Evolutionary conservation across 305 asterid genomes (phyloP), one percentile per base, ranked within the genome.

Genomic region (Fraxinus greggii): DNA sequence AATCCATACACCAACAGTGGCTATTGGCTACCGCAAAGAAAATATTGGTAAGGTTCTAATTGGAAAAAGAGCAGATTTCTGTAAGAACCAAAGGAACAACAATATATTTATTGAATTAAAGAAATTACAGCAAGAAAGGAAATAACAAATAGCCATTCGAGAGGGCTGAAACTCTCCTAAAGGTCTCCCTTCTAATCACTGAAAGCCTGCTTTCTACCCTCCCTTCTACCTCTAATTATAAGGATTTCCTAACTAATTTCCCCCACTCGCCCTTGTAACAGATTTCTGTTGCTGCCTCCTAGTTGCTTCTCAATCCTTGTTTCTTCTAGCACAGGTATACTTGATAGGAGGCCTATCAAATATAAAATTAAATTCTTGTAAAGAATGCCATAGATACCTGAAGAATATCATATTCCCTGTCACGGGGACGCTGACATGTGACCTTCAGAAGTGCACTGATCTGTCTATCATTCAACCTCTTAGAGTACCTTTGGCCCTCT

Each of bases 351-450:
- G 51, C 51, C 51, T 42, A 42, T 42, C 51, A 9, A 42, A 40
- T 23, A 21, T 21, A 59, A 59, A 59, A 59, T 59, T 59, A 21
- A 21, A 59, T 59, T 59, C 69, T 21, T 59, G 29, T 59, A 59
- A 59, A 56, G 67, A 9, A 63, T 24, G 17, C 35, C 33, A 63
- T 26, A 63, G n/a, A 63, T 63, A 94, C 99, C 95, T 87, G 88
- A 63, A 92, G 92, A 77, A 96, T 96, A 86, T 94, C 97, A 0
- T 6, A 23, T 82, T 96, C 99, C 79, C 98, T 90, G 51, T 93
- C 98, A 4, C 87, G 88, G 7, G 99, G 98, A 5, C 96, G 97
- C 89, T 94, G 99, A 90, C 99, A 96, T 0, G 99, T 96, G 81
- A 94, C 98, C 63, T 90, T 93, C 48, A 96, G 92, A 29, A 96